These are phyloP conservation scores for Neurospora sp. DNA, from an alignment of 2,329 filamentous ascomycete genomes.

Conservation along the genomic window DNA sequence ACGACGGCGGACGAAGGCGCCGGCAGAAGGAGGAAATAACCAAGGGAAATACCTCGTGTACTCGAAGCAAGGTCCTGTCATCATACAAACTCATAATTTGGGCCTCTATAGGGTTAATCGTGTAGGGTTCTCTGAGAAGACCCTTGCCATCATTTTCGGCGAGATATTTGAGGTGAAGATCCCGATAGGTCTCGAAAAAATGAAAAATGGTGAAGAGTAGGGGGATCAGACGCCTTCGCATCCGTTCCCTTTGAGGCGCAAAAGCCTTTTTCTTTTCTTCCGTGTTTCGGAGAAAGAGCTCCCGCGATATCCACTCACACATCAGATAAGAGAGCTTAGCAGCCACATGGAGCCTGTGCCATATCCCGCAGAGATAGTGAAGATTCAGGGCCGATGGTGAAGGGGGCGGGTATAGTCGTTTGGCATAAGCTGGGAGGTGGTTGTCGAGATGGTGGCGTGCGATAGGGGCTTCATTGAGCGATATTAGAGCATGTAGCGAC, in stretches of 20 bases:
- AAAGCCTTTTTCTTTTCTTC: constrained; percentile 46
- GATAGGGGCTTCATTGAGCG: constrained; percentile 50
- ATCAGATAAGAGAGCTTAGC: constrained; percentile 52
- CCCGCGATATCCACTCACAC: constrained; percentile 54
- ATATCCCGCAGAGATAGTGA: constrained; percentile 52
- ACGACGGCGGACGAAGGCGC: constrained; percentile 52
- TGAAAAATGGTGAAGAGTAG: constrained; percentile 56
- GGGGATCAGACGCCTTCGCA: constrained; percentile 54
- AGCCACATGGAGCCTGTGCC: constrained; percentile 56
- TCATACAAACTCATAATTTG: constrained; percentile 57
- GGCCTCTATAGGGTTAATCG: constrained; percentile 51
- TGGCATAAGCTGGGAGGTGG: constrained; percentile 50
- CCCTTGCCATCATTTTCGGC: constrained; percentile 40
- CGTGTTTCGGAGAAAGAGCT: constrained; percentile 51
- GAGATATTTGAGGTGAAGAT: constrained; percentile 47
- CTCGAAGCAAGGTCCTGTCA: constrained; percentile 49
- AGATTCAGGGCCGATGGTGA: constrained; percentile 40
- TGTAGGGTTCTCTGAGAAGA: constrained; percentile 42
- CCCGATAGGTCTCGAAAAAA: constrained; percentile 56
- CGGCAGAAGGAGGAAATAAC: constrained; percentile 55
- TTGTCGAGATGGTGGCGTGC: constrained; percentile 50
- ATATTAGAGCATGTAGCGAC: constrained; percentile 49
- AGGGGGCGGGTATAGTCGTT: constrained; percentile 47
- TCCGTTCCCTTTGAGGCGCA: constrained; percentile 49
- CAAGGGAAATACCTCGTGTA: constrained; percentile 55